phyloP scores from a whole-genome alignment of 768 basidiomycete species.

The Calvatia gigantea region DNA sequence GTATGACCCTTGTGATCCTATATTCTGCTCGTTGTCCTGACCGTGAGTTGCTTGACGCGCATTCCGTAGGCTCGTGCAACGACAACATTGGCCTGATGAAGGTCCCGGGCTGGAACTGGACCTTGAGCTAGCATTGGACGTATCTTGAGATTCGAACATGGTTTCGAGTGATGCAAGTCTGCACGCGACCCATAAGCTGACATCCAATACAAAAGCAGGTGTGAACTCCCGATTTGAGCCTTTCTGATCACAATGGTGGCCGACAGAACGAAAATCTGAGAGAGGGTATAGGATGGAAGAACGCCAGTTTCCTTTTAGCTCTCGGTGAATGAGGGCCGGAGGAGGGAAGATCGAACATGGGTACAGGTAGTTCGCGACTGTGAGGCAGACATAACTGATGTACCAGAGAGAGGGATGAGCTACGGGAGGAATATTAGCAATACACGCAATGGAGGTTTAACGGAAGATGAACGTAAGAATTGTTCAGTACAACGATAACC shows the following conservation, averaged over 20 bases:
- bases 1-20: not conserved
- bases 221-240: slow-evolving; percentile 47
- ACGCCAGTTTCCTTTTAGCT: slow-evolving; percentile 46
- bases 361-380: slow-evolving; percentile 41
- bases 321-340: slow-evolving; percentile 19
- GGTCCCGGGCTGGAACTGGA: not conserved
- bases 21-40: not conserved
- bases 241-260: slow-evolving; percentile 42
- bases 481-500: slow-evolving; percentile 48
- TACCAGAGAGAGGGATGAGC: slow-evolving; percentile 49
- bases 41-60: slow-evolving; percentile 14
- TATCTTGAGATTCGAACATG: slow-evolving; percentile 24
- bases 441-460: no score
- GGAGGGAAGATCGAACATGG: slow-evolving; percentile 24
- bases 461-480: no score
- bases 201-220: slow-evolving; percentile 52
- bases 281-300: slow-evolving; percentile 49
- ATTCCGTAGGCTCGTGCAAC: slow-evolving; percentile 3
- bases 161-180: slow-evolving; percentile 17
- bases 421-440: no score
- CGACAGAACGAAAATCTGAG: slow-evolving; percentile 52
- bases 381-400: slow-evolving; percentile 42
- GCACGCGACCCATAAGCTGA: slow-evolving; percentile 18
- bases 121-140: slow-evolving; percentile 9
- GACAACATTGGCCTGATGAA: not conserved